A percentile compares a stretch with the other conserved stretches of the same genome.
phyloP scores from a whole-genome alignment of 495 filamentous ascomycete species.

The Neurospora hispaniola region DNA sequence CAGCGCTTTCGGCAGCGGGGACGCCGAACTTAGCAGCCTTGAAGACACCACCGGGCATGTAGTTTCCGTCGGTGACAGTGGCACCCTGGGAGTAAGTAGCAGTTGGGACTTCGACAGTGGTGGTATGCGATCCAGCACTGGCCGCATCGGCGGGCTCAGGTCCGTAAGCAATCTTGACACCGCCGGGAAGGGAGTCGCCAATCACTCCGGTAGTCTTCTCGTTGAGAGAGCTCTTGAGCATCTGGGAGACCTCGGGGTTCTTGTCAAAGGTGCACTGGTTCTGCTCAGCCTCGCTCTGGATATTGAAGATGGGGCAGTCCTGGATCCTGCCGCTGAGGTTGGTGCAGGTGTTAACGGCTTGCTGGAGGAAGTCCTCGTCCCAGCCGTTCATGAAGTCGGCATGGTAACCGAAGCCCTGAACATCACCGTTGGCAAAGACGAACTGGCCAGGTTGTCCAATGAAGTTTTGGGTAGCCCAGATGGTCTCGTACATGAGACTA shows the following conservation, averaged over 20 bases:
- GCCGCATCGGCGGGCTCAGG: slow-evolving; percentile 23
- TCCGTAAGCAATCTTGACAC: slow-evolving; percentile 25
- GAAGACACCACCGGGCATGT: slow-evolving; percentile 20
- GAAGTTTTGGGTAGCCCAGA: slow-evolving; percentile 69
- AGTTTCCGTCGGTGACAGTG: slow-evolving; percentile 4
- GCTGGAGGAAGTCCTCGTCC: slow-evolving; percentile 51
- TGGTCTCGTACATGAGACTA: slow-evolving; percentile 78
- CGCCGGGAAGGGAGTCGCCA: slow-evolving; percentile 29
- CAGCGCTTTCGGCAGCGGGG: background rate
- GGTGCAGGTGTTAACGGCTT: slow-evolving; percentile 49
- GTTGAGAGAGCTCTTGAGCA: slow-evolving; percentile 17
- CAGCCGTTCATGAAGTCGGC: slow-evolving; percentile 81
- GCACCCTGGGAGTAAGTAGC: slow-evolving; percentile 12
- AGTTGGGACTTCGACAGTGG: slow-evolving; percentile 11
- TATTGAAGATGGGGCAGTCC: slow-evolving; percentile 45
- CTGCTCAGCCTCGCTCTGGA: slow-evolving; percentile 30
- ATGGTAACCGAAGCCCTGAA: slow-evolving; percentile 72
- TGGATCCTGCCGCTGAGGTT: slow-evolving; percentile 36
- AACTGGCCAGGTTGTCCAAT: slow-evolving; percentile 57
- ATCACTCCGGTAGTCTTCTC: slow-evolving; percentile 24
- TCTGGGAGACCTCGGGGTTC: background rate
- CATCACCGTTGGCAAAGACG: slow-evolving; percentile 74
- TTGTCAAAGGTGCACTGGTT: slow-evolving; percentile 24
- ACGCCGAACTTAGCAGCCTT: slow-evolving; percentile 6
- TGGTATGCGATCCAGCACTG: slow-evolving; percentile 5